Conservation (phyloP, 805 yeast genomes). For the Blastobotrys americana region DNA sequence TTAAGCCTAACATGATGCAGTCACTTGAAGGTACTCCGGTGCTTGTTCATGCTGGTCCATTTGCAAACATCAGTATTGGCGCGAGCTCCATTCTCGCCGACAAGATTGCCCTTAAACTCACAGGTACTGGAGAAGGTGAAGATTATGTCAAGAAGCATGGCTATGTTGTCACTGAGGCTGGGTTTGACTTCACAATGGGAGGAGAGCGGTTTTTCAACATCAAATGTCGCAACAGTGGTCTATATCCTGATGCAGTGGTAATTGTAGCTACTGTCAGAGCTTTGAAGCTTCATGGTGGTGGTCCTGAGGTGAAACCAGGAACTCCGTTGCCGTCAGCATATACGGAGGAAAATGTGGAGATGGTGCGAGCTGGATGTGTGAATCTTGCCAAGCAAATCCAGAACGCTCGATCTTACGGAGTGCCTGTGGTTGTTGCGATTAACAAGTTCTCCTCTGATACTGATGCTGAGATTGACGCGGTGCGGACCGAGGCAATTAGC, state of each 20-base stretch:
- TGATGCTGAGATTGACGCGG: conserved; percentile 67
- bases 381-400: conserved; percentile 85
- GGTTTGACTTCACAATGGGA: conserved; percentile 98
- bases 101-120: conserved; percentile 82
- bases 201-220: conserved; percentile 96
- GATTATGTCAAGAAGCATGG: conserved; percentile 42
- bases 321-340: conserved; percentile 77
- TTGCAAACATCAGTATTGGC: conserved; percentile 95
- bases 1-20: conserved; percentile 95
- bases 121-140: conserved; percentile 52
- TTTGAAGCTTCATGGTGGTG: conserved; percentile 95
- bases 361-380: conserved; percentile 71
- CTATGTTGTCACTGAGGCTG: conserved; percentile 94
- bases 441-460: conserved; percentile 82
- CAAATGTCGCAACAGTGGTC: conserved; percentile 88
- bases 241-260: conserved; percentile 82
- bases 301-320: conserved; percentile 94
- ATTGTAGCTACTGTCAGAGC: conserved; percentile 96
- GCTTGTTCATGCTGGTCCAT: conserved; percentile 96
- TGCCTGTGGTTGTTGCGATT: conserved; percentile 92
- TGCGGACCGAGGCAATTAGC: conserved; percentile 67
- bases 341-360: conserved; percentile 69
- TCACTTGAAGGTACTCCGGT: conserved; percentile 97
- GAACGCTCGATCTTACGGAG: conserved; percentile 76
- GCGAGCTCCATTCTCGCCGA: conserved; percentile 94